phyloP scores from a whole-genome alignment of 1,139 yeast genomes.

The Taphrina deformans region DNA sequence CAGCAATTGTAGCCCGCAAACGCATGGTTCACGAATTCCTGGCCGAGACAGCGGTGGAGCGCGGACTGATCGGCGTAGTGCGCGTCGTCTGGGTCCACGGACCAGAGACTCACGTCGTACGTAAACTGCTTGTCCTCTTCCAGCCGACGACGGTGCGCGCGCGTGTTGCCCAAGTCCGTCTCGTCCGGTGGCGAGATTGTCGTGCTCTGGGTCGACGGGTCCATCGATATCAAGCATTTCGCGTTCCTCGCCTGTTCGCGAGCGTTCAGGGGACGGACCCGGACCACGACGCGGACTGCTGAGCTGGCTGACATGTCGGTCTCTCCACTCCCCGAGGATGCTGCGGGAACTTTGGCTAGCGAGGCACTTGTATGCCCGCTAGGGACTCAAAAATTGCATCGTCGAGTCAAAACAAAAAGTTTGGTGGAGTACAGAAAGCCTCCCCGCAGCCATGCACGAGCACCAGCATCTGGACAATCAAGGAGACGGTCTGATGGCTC shows the following conservation, averaged over 20 bases:
- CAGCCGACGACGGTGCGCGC: constrained; percentile 35
- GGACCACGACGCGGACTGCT: constrained; percentile 46
- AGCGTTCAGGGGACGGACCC: constrained; percentile 47
- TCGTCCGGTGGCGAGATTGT: constrained; percentile 35
- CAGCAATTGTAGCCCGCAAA: constrained; percentile 81
- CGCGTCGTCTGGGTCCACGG: constrained; percentile 49
- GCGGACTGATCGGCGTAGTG: constrained; percentile 52
- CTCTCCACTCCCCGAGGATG: background rate
- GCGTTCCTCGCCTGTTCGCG: constrained; percentile 41
- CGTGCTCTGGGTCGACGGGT: constrained; percentile 38
- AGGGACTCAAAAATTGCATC: too few relatives aligned
- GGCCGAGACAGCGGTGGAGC: constrained; percentile 58
- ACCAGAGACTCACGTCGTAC: constrained; percentile 66
- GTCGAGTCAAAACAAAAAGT: background rate
- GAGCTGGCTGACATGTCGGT: background rate
- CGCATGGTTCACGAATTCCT: constrained; percentile 60
- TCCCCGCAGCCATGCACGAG: background rate
- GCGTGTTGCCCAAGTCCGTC: constrained; percentile 13
- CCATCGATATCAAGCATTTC: constrained; percentile 41
- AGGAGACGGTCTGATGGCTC: too few relatives aligned
- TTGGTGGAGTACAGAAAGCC: background rate
- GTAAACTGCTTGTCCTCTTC: constrained; percentile 48
- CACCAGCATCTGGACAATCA: too few relatives aligned
- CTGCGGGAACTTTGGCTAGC: background rate
- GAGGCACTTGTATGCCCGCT: background rate